Percentiles rank a stretch among this genome's conserved stretches.
Evolutionary conservation across 768 basidiomycete genomes (phyloP).

Genomic region (Auricularia sp.): DNA sequence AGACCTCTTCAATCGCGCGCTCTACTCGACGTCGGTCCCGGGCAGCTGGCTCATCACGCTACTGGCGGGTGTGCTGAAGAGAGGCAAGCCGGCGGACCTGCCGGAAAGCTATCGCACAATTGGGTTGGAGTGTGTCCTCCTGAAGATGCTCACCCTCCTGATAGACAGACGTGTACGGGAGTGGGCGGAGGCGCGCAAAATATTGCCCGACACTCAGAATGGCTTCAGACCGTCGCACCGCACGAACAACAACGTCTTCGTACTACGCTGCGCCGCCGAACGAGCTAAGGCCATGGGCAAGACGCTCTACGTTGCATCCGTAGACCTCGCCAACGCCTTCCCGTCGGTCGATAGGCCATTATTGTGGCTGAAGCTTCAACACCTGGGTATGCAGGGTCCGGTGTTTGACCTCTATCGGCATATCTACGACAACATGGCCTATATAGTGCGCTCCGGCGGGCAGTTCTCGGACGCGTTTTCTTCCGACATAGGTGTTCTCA

Average conservation of each 20-base stretch:
- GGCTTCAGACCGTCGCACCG: slow-evolving; percentile 18
- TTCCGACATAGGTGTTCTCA: background rate
- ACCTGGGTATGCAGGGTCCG: slow-evolving; percentile 11
- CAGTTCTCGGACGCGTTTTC: background rate
- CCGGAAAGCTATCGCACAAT: slow-evolving; percentile 19
- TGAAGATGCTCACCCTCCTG: slow-evolving; percentile 17
- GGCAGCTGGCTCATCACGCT: slow-evolving; percentile 9
- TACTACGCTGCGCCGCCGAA: slow-evolving; percentile 14
- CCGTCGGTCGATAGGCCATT: slow-evolving; percentile 24
- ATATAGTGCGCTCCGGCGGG: background rate
- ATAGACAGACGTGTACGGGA: slow-evolving; percentile 13
- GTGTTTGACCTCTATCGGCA: slow-evolving; percentile 8
- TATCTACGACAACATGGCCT: slow-evolving; percentile 6
- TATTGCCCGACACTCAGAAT: slow-evolving; percentile 21
- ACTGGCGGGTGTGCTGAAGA: slow-evolving; percentile 13
- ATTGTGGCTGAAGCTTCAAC: slow-evolving; percentile 22
- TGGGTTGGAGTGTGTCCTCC: slow-evolving; percentile 20
- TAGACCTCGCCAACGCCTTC: slow-evolving; percentile 25
- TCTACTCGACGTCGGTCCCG: slow-evolving; percentile 3
- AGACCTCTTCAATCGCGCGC: slow-evolving; percentile 8
- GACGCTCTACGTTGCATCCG: slow-evolving; percentile 14
- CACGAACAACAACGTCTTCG: slow-evolving; percentile 21
- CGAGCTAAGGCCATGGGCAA: slow-evolving; percentile 3
- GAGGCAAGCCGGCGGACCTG: slow-evolving; percentile 9
- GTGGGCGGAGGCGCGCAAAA: slow-evolving; percentile 7